Conservation (phyloP, 1,284 basidiomycete genomes). For the Pseudozyma hubeiensis region DNA sequence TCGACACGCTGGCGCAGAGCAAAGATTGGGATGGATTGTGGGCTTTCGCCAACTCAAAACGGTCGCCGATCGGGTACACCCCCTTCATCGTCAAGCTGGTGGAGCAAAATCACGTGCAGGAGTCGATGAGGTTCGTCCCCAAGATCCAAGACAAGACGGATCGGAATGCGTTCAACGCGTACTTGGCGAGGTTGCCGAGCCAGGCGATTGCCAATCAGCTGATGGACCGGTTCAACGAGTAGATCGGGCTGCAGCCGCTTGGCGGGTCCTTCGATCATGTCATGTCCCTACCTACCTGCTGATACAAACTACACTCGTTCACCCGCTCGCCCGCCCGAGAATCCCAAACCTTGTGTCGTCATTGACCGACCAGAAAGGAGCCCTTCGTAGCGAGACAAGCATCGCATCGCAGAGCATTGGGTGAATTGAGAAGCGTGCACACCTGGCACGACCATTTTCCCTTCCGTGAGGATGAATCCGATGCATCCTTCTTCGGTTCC, state of each 20-base stretch:
- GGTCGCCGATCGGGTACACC: constrained; percentile 89
- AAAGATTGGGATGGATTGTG: constrained; percentile 59
- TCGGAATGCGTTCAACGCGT: constrained; percentile 35
- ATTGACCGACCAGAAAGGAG: constrained; percentile 24
- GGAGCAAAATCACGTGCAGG: constrained; percentile 54
- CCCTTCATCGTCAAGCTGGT: constrained; percentile 58
- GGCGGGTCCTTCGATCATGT: too few species aligned
- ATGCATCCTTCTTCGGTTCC: not conserved
- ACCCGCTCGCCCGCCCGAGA: too few species aligned
- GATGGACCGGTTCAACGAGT: constrained; percentile 35
- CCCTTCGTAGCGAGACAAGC: constrained; percentile 34
- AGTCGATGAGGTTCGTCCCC: constrained; percentile 54
- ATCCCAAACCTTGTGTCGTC: not conserved
- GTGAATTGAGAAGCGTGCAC: constrained; percentile 42
- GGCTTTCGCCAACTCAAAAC: constrained; percentile 69
- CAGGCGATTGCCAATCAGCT: constrained; percentile 39
- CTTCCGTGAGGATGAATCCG: not conserved
- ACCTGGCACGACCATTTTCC: constrained; percentile 33
- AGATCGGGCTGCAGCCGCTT: not conserved
- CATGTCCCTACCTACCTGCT: too few species aligned
- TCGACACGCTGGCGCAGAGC: constrained; percentile 47
- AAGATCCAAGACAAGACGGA: constrained; percentile 58
- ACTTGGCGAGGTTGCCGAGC: constrained; percentile 31
- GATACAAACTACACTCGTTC: too few species aligned
- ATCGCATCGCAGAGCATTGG: constrained; percentile 17